Base-by-base conservation (phyloP, 169 alveolate species). In the Cryptosporidium meleagridis region DNA sequence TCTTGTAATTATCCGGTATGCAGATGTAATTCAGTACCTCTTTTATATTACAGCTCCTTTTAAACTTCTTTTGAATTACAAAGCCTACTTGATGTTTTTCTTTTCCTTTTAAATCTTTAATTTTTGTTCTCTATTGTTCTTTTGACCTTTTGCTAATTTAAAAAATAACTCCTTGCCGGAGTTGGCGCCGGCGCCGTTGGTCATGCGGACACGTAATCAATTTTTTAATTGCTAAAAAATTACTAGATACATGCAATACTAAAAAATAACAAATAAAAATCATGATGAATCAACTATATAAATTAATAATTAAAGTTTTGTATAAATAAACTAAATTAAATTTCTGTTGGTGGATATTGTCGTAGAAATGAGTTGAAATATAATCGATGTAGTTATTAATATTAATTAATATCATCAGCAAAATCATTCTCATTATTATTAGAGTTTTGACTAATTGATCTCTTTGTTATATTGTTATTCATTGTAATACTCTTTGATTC, bases 101-200 rank as follows among this genome's bases (percentile, higher is more conserved):
- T n/a, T 55, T 21, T 7, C 23, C 37, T 10, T 26, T 10, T 8
- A 3, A 55, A 55, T 55, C 48, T 41, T 41, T 41, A 31, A 41
- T 55, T 10, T 9, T 55, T 48, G 12, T 44, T 44, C 52, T 48
- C n/a, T 8, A 48, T 2, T 48, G 55, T 39, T 37, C 72, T 65
- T 35, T n/a, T 65, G 14, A 29, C 48, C 0, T 65, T 35, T 26
- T 65, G 31, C 45, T 1, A 61, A 37, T 31, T 37, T 65, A 26
- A 29, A 65, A 21, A 65, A 31, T 2, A n/a, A 7, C 5, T 6
- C 14, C n/a, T n/a, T n/a, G n/a, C n/a, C n/a, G n/a, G n/a, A n/a
- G 12, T 26, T 65, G 72, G 53, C 72, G 72, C 72, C 72, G 51
- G 72, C 72, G 72, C 72, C 72, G 33, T 0, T 0, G 21, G 35